Evolutionary conservation across 2,329 filamentous ascomycete genomes (phyloP), one percentile per base, ranked within the genome.

Genomic region (Colletotrichum salicis): DNA sequence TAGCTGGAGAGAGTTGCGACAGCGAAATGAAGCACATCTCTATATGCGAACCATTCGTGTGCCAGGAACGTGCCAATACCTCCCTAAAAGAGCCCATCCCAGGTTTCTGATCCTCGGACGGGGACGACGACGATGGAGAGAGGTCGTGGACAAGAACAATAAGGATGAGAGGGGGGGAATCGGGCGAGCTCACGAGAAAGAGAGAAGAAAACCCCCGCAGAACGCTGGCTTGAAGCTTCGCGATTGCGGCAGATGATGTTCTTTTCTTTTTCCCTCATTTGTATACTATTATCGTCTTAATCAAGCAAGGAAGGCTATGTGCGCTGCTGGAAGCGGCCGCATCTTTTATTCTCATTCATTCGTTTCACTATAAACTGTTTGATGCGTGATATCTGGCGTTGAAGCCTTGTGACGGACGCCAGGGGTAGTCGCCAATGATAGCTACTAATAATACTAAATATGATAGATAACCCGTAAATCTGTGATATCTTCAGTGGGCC

Each of bases 221-320:
- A 29, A 45, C 51, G 35, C 62, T 41, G 60, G 66, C 70, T 70
- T 60, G 65, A 72, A 51, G 70, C 70, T 59, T 13, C 45, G 59
- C 70, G 41, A 48, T 48, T 13, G 37, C 15, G 37, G 56, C 35
- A 27, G 33, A 64, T 56, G 61, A 19, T 11, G 37, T 41, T 41
- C 37, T 69, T 58, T 27, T 58, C 37, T 57, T 64, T 68, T 48
- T 48, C 19, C 68, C 33, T 27, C 54, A 51, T 51, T 59, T 71
- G 64, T 68, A 68, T 35, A 57, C 55, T 72, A 72, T 59, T 59
- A 64, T 60, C 55, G 65, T 70, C 56, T 64, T 70, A 72, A 72
- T 72, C 13, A 64, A n/a, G 64, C 59, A 61, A 13, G 37, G 15
- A 72, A 60, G 66, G 41, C 52, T 69, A 31, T 64, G 31, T 69